Percentiles rank a stretch among this genome's conserved stretches.
These are phyloP conservation scores for Backusella macrospora DNA, from an alignment of 192 early-diverging fungal species.

Conservation along the genomic window DNA sequence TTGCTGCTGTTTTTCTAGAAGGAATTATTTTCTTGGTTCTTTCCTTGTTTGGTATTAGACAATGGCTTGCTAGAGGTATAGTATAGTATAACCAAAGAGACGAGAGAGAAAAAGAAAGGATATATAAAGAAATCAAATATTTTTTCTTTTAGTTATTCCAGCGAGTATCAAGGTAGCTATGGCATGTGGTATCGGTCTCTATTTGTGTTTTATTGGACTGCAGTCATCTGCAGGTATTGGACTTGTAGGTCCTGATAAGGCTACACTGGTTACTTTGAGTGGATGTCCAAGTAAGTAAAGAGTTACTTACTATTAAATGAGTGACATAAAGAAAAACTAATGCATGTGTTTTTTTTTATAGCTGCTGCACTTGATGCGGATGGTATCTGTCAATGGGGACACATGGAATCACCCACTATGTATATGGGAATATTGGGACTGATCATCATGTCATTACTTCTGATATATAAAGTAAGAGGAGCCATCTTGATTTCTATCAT, in stretches of 20 bases:
- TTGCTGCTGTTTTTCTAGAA: slow-evolving; percentile 81
- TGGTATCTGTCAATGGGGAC: slow-evolving; percentile 57
- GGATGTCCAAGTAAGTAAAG: slow-evolving; percentile 52
- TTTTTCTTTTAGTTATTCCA: slow-evolving; percentile 55
- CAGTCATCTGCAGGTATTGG: slow-evolving; percentile 83
- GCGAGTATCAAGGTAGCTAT: slow-evolving; percentile 72
- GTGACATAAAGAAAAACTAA: neutral
- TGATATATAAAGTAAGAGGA: slow-evolving; percentile 68
- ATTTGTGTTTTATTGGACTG: slow-evolving; percentile 77
- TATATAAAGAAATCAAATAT: no score
- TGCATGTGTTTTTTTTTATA: neutral
- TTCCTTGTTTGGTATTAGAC: slow-evolving; percentile 74
- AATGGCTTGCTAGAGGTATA: slow-evolving; percentile 65
- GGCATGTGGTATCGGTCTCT: slow-evolving; percentile 76
- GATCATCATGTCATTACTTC: slow-evolving; percentile 63
- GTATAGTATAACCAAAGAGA: no score
- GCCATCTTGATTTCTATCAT: slow-evolving; percentile 73
- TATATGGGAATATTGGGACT: slow-evolving; percentile 60
- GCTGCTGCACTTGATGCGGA: slow-evolving; percentile 53
- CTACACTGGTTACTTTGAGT: slow-evolving; percentile 71
- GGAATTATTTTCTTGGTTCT: slow-evolving; percentile 78
- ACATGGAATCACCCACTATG: slow-evolving; percentile 62
- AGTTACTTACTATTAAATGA: no score
- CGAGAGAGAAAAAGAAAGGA: no score
- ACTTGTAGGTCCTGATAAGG: slow-evolving; percentile 57